phyloP scores from a whole-genome alignment of 108 stramenopile genomes.

The Discostella stelligeroides region DNA sequence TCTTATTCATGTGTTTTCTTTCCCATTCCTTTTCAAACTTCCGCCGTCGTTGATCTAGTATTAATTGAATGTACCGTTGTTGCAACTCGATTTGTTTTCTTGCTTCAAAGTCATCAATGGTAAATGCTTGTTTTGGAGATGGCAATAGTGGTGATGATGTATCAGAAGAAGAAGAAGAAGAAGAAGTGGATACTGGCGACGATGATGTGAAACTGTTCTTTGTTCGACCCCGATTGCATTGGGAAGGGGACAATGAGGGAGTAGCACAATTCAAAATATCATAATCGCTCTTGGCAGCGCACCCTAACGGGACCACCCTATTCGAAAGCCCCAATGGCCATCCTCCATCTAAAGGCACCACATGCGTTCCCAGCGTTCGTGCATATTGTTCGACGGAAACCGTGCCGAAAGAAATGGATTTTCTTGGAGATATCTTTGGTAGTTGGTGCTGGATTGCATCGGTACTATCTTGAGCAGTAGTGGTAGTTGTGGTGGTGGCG shows the following conservation, averaged over 20 bases:
- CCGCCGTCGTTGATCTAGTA: conserved; percentile 31
- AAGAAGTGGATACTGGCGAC: conserved; percentile 4
- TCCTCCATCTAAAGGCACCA: conserved; percentile 79
- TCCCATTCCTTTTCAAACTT: conserved; percentile 55
- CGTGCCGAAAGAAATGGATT: conserved; percentile 51
- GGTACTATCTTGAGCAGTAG: background rate
- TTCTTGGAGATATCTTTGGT: conserved; percentile 18
- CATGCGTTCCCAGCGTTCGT: conserved; percentile 60
- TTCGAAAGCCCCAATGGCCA: conserved; percentile 79
- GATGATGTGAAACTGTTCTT: background rate
- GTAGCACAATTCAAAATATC: too few species aligned
- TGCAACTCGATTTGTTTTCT: conserved; percentile 63
- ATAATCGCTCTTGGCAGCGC: background rate
- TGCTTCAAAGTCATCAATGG: conserved; percentile 67
- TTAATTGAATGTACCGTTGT: conserved; percentile 57
- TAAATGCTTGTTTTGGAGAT: conserved; percentile 24
- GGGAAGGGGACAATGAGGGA: too few species aligned
- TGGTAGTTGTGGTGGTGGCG: background rate
- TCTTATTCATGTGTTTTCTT: conserved; percentile 30
- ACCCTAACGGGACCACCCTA: too few species aligned
- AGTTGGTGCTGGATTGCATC: background rate
- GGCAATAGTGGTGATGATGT: conserved; percentile 3
- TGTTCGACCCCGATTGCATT: background rate
- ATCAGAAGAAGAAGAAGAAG: conserved; percentile 2
- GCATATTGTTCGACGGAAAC: conserved; percentile 49